A percentile compares a stretch with the other conserved stretches of the same genome.
Evolutionary conservation across 352 stramenopile species (phyloP).

Genomic region (Phytopythium boreale): DNA sequence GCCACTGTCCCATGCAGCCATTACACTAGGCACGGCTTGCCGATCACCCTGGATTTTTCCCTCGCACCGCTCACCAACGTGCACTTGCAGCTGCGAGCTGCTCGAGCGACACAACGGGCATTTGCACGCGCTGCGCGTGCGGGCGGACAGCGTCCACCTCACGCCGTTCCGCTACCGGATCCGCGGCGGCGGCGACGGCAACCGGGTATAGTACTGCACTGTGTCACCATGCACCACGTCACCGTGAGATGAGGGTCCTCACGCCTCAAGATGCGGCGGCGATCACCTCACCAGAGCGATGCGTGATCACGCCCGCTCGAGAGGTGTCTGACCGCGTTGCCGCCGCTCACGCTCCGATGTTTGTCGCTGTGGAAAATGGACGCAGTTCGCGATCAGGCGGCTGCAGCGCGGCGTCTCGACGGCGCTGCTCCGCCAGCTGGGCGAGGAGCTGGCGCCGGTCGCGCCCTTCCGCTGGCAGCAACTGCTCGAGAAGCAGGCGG

Average conservation of each 20-base stretch:
- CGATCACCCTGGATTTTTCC: slow-evolving; percentile 1
- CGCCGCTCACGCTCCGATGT: not conserved
- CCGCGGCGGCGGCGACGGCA: not conserved
- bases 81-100: slow-evolving; percentile 20
- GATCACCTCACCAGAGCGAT: too few species aligned
- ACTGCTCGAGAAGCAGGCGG: slow-evolving; percentile 6
- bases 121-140: slow-evolving; percentile 16
- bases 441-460: slow-evolving; percentile 33
- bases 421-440: slow-evolving; percentile 24
- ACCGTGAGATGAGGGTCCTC: not conserved
- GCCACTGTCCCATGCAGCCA: not conserved
- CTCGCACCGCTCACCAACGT: not conserved
- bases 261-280: too few species aligned
- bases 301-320: too few species aligned
- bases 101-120: slow-evolving; percentile 24
- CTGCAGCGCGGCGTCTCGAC: slow-evolving; percentile 28
- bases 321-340: too few species aligned
- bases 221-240: not conserved
- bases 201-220: not conserved
- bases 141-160: slow-evolving; percentile 20
- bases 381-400: slow-evolving; percentile 45
- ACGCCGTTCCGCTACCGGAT: slow-evolving; percentile 22
- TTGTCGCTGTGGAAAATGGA: not conserved
- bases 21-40: not conserved
- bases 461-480: slow-evolving; percentile 30